These are phyloP conservation scores for Boletus pseudo-olivaceus DNA, from an alignment of 768 basidiomycete genomes.

Conservation along the genomic window DNA sequence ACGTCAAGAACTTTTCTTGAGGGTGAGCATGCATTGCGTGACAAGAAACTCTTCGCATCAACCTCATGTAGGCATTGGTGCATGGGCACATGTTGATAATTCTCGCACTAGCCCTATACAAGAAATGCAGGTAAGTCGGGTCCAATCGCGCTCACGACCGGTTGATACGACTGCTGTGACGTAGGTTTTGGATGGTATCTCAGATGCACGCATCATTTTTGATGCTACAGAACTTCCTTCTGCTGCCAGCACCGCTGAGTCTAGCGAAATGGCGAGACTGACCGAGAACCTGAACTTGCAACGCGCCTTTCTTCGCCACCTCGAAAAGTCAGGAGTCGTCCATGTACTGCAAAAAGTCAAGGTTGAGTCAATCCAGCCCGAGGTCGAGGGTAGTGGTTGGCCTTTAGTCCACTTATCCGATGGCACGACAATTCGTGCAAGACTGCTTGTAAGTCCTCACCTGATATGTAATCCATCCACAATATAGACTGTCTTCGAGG, in stretches of 20 bases:
- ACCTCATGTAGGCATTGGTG: constrained; percentile 60
- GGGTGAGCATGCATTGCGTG: constrained; percentile 38
- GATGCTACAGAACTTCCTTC: constrained; percentile 44
- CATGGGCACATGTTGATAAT: constrained; percentile 76
- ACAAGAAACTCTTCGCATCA: neutral
- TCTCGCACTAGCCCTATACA: constrained; percentile 68
- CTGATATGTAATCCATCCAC: neutral
- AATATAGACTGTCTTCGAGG: constrained; percentile 37
- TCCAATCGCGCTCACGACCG: neutral
- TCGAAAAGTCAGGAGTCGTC: constrained; percentile 50
- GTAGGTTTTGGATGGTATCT: constrained; percentile 91
- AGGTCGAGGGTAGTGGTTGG: constrained; percentile 60
- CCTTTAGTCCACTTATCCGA: constrained; percentile 74
- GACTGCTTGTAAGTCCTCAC: constrained; percentile 60
- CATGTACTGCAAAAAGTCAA: constrained; percentile 68
- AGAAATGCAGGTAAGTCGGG: constrained; percentile 71
- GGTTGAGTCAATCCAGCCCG: constrained; percentile 63
- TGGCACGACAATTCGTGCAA: constrained; percentile 59
- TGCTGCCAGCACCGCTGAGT: constrained; percentile 26
- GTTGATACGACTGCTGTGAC: constrained; percentile 4
- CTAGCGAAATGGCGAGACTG: constrained; percentile 68
- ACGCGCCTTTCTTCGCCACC: constrained; percentile 67
- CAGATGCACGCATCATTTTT: constrained; percentile 75
- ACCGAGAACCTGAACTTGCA: constrained; percentile 95
- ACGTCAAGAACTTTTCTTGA: constrained; percentile 63